A percentile compares a stretch with the other conserved stretches of the same genome.
Evolutionary conservation across 2,329 filamentous ascomycete genomes (phyloP).

Genomic region (Rutstroemia sp.): DNA sequence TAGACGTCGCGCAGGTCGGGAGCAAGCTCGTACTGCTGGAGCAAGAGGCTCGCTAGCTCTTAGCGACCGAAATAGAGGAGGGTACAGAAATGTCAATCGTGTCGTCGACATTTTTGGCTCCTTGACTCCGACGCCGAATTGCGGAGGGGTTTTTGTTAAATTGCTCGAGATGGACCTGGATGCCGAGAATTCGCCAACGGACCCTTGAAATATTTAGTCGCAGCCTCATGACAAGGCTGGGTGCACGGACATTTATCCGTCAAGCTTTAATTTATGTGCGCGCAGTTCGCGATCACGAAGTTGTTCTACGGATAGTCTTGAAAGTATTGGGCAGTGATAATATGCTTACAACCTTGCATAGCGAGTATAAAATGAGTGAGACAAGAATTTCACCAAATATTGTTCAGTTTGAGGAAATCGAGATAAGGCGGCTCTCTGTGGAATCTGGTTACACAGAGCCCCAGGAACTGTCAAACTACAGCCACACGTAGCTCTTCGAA

Average conservation of each 20-base stretch:
- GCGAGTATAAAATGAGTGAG: neutral
- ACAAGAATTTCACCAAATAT: neutral
- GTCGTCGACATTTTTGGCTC: conserved; percentile 46
- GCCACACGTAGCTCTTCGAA: neutral
- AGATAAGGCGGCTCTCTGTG: neutral
- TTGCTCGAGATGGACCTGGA: neutral
- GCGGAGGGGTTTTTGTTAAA: neutral
- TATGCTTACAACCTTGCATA: no score
- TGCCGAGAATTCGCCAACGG: neutral
- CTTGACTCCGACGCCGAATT: neutral
- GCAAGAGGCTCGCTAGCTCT: conserved; percentile 37
- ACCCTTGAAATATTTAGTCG: neutral
- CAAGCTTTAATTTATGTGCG: no score
- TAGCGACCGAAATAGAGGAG: conserved; percentile 53
- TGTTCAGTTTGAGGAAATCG: neutral
- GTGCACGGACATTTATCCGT: neutral
- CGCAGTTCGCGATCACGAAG: no score
- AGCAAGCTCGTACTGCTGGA: conserved; percentile 30
- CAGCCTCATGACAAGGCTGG: neutral
- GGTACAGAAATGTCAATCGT: conserved; percentile 62
- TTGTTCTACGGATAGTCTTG: no score
- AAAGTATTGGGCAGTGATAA: no score
- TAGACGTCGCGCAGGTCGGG: conserved; percentile 17
- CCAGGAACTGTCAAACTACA: neutral
- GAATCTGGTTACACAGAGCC: neutral